phyloP scores from a whole-genome alignment of 306 rosid species.

The Glycine latifolia region DNA sequence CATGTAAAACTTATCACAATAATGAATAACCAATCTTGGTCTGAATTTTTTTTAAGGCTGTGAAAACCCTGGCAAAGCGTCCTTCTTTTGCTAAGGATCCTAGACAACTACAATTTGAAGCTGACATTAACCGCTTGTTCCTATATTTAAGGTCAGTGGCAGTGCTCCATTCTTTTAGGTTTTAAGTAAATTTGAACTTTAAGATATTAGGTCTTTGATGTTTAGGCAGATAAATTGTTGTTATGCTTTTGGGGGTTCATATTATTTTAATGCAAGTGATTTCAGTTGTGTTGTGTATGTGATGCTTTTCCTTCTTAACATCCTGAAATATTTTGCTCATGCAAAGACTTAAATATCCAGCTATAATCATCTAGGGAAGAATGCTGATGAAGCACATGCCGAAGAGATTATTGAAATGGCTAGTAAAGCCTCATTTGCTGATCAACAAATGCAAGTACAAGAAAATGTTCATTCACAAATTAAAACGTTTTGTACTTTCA shows the following conservation, averaged over 20 bases:
- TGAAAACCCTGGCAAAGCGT: slow-evolving; percentile 67
- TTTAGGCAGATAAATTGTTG: not conserved
- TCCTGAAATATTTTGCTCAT: slow-evolving; percentile 47
- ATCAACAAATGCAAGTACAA: slow-evolving; percentile 84
- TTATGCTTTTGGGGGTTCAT: not conserved
- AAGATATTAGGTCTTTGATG: slow-evolving; percentile 1
- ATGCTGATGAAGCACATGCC: slow-evolving; percentile 68
- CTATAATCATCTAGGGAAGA: slow-evolving; percentile 77
- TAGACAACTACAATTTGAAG: slow-evolving; percentile 77
- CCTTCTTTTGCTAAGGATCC: slow-evolving; percentile 73
- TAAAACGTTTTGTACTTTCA: slow-evolving; percentile 58
- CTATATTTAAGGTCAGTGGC: slow-evolving; percentile 73
- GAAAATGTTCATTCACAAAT: slow-evolving; percentile 82
- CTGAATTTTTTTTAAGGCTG: slow-evolving; percentile 59
- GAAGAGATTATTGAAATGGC: slow-evolving; percentile 85
- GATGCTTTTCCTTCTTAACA: slow-evolving; percentile 22
- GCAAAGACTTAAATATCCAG: slow-evolving; percentile 61
- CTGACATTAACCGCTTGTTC: slow-evolving; percentile 85
- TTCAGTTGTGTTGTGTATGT: not conserved
- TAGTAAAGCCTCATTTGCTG: slow-evolving; percentile 66
- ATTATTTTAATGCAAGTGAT: too few species aligned
- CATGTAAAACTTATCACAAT: slow-evolving; percentile 4
- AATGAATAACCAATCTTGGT: slow-evolving; percentile 3
- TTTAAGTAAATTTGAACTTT: slow-evolving; percentile 16
- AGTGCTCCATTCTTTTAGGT: not conserved